These are phyloP conservation scores for Corylus avellana DNA, from an alignment of 306 rosid genomes.

Conservation along the genomic window DNA sequence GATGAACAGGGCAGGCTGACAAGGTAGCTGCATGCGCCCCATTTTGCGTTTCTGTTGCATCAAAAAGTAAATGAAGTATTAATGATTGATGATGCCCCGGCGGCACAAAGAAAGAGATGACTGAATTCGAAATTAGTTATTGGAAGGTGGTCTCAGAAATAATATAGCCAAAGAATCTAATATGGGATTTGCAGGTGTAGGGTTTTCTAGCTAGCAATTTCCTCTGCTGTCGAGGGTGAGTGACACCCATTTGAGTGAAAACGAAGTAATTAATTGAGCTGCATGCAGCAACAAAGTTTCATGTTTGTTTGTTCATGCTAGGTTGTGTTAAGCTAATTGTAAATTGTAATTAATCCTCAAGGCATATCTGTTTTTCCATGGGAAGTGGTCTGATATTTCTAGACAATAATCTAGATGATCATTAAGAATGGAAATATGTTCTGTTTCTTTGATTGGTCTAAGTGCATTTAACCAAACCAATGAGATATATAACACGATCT, in stretches of 20 bases:
- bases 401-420: neutral
- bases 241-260: neutral
- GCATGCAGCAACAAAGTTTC: neutral
- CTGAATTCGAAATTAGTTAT: neutral
- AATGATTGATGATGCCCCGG: slow-evolving; percentile 14
- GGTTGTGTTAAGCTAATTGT: neutral
- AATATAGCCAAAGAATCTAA: no score
- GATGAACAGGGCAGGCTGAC: slow-evolving; percentile 10
- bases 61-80: slow-evolving; percentile 12
- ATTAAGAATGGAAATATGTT: neutral
- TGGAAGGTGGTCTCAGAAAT: neutral
- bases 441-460: neutral
- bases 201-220: neutral
- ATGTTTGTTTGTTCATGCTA: neutral
- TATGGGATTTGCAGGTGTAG: no score
- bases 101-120: neutral
- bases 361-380: neutral
- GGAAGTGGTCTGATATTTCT: neutral
- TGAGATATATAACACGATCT: neutral
- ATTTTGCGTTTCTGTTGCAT: slow-evolving; percentile 24
- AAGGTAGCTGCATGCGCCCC: neutral
- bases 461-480: slow-evolving; percentile 16
- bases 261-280: neutral
- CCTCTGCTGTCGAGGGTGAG: neutral
- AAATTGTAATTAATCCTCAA: neutral